Conservation (phyloP, 805 yeast species). For the Saturnispora mendoncae region DNA sequence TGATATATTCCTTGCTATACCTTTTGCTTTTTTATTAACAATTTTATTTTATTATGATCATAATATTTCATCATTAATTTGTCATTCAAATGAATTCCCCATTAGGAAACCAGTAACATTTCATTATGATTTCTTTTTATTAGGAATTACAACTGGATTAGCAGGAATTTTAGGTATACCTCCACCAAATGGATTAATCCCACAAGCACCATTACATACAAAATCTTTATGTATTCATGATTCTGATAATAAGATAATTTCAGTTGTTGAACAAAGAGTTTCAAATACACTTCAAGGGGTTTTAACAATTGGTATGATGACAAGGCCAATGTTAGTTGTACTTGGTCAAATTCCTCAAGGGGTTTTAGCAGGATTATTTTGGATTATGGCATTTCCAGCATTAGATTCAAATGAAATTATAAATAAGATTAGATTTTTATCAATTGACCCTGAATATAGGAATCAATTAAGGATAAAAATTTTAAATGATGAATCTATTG, state of each 20-base stretch:
- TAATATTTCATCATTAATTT: constrained; percentile 87
- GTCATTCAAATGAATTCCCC: constrained; percentile 77
- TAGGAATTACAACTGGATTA: constrained; percentile 81
- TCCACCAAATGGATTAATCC: constrained; percentile 93
- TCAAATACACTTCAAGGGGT: constrained; percentile 82
- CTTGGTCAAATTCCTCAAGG: constrained; percentile 86
- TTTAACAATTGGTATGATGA: constrained; percentile 78
- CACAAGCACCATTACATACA: constrained; percentile 95
- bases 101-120: constrained; percentile 80
- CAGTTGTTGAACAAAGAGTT: constrained; percentile 83
- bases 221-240: constrained; percentile 57
- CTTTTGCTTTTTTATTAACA: constrained; percentile 83
- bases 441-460: constrained; percentile 43
- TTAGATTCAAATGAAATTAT: constrained; percentile 58
- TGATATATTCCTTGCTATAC: constrained; percentile 80
- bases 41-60: constrained; percentile 89
- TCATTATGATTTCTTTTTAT: constrained; percentile 82
- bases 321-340: constrained; percentile 75
- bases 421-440: constrained; percentile 51
- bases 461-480: constrained; percentile 6
- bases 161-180: constrained; percentile 88
- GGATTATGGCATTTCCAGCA: constrained; percentile 86
- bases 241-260: constrained; percentile 29
- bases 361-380: constrained; percentile 84
- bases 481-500: background rate